A percentile compares a stretch with the other conserved stretches of the same genome.
Conservation (phyloP, 2,329 filamentous ascomycete species). For the Venturiaceae sp. region DNA sequence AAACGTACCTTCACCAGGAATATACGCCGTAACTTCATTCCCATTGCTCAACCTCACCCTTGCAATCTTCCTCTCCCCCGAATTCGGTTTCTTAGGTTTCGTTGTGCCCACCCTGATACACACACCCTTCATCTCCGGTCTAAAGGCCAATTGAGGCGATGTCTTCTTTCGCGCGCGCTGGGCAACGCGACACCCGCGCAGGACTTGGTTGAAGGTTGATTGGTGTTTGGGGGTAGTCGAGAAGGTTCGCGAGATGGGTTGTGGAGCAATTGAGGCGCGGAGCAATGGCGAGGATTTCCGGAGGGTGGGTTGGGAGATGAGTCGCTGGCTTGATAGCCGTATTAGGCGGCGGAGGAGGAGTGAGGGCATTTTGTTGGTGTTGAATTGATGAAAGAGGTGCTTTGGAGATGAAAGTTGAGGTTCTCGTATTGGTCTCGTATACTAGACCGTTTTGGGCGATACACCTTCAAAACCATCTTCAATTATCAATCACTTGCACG, state of each 20-base stretch:
- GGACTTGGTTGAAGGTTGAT: slow-evolving; percentile 41
- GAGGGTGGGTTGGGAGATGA: not conserved
- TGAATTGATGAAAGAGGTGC: not conserved
- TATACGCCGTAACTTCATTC: slow-evolving; percentile 83
- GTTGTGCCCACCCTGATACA: slow-evolving; percentile 90
- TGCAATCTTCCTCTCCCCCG: slow-evolving; percentile 90
- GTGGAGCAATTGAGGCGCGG: not conserved
- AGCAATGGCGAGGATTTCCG: not conserved
- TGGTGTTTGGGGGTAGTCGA: slow-evolving; percentile 25
- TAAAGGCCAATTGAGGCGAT: slow-evolving; percentile 70
- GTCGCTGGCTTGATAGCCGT: not conserved
- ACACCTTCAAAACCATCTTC: no score
- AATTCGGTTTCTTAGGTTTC: slow-evolving; percentile 98
- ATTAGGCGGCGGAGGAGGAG: not conserved
- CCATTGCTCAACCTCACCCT: slow-evolving; percentile 83
- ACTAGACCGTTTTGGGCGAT: no score
- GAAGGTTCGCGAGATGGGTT: slow-evolving; percentile 15
- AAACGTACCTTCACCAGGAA: slow-evolving; percentile 72
- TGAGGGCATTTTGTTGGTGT: slow-evolving; percentile 1
- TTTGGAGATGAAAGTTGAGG: not conserved
- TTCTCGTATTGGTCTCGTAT: not conserved
- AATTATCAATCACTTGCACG: no score
- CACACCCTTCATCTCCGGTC: slow-evolving; percentile 87
- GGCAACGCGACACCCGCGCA: slow-evolving; percentile 62
- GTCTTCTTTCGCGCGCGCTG: slow-evolving; percentile 77